These are phyloP conservation scores for Isabelozyma pseudorhagii DNA, from an alignment of 805 yeast genomes.

Conservation along the genomic window DNA sequence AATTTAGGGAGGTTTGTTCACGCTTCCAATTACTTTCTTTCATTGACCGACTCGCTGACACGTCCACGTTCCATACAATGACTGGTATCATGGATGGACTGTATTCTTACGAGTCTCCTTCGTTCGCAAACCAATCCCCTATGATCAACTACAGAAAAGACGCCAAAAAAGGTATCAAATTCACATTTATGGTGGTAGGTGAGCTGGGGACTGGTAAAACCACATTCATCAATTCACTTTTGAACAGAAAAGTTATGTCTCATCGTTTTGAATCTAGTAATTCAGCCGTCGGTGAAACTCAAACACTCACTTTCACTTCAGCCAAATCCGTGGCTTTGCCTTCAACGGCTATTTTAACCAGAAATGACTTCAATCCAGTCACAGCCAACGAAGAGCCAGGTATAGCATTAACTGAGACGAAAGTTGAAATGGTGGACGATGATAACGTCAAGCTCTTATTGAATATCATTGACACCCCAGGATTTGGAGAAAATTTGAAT, in stretches of 20 bases:
- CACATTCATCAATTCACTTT: slow-evolving; percentile 65
- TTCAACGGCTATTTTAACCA: slow-evolving; percentile 53
- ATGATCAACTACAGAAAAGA: slow-evolving; percentile 59
- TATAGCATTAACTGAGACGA: slow-evolving; percentile 66
- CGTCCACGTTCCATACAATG: not conserved
- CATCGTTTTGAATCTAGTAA: slow-evolving; percentile 47
- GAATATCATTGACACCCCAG: slow-evolving; percentile 68
- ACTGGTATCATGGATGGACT: not conserved
- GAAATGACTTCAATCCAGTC: slow-evolving; percentile 57
- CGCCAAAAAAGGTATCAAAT: slow-evolving; percentile 68
- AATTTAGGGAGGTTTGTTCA: no score
- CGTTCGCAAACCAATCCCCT: slow-evolving; percentile 28
- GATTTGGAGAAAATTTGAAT: slow-evolving; percentile 74
- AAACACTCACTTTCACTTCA: slow-evolving; percentile 54
- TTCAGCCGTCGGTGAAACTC: slow-evolving; percentile 29
- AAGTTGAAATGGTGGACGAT: slow-evolving; percentile 59
- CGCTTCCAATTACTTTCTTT: not conserved
- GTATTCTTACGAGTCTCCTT: slow-evolving; percentile 25
- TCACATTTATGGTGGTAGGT: slow-evolving; percentile 72
- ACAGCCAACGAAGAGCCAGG: slow-evolving; percentile 69
- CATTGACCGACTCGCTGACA: not conserved
- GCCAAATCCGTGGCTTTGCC: slow-evolving; percentile 55
- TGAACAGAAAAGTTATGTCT: slow-evolving; percentile 59
- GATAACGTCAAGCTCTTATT: slow-evolving; percentile 53
- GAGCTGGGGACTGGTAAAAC: slow-evolving; percentile 76